Percentiles rank a stretch among this genome's conserved stretches.
phyloP scores from a whole-genome alignment of 2,329 filamentous ascomycete genomes.

The Apiospora marii region DNA sequence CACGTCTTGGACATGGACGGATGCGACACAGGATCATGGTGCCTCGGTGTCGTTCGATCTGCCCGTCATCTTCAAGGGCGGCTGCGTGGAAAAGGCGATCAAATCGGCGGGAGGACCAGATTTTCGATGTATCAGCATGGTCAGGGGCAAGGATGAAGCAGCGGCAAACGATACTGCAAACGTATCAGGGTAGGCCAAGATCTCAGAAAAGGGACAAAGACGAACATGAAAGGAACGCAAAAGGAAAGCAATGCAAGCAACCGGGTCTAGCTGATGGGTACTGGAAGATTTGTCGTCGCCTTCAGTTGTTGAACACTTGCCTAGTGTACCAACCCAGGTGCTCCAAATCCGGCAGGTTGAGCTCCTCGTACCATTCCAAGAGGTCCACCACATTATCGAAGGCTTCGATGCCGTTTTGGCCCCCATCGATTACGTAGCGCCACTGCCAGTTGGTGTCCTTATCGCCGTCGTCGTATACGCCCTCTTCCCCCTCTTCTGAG shows the following conservation, averaged over 20 bases:
- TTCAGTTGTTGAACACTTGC: not conserved
- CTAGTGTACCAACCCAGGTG: not conserved
- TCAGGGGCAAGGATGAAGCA: too few species aligned
- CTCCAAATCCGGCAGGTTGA: constrained; percentile 17
- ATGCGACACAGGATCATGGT: not conserved
- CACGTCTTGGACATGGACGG: not conserved
- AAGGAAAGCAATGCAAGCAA: too few species aligned
- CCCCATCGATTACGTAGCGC: constrained; percentile 24
- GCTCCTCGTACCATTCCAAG: constrained; percentile 26
- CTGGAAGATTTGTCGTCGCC: too few species aligned
- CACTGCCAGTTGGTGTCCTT: constrained; percentile 17
- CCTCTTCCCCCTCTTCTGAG: not conserved
- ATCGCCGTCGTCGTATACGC: not conserved
- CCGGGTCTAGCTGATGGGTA: too few species aligned
- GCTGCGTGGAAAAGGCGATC: constrained; percentile 15
- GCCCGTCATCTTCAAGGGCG: constrained; percentile 6
- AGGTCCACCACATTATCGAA: constrained; percentile 28
- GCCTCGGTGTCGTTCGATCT: constrained; percentile 3
- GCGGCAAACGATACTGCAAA: too few species aligned
- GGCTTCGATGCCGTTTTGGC: constrained; percentile 26
- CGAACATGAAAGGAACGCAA: too few species aligned
- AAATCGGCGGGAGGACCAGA: constrained; percentile 1
- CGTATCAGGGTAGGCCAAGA: too few species aligned
- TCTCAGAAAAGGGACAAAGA: too few species aligned
- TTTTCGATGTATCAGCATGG: not conserved